Conservation (phyloP, 2,329 filamentous ascomycete species). For the Juglanconis oblonga region DNA sequence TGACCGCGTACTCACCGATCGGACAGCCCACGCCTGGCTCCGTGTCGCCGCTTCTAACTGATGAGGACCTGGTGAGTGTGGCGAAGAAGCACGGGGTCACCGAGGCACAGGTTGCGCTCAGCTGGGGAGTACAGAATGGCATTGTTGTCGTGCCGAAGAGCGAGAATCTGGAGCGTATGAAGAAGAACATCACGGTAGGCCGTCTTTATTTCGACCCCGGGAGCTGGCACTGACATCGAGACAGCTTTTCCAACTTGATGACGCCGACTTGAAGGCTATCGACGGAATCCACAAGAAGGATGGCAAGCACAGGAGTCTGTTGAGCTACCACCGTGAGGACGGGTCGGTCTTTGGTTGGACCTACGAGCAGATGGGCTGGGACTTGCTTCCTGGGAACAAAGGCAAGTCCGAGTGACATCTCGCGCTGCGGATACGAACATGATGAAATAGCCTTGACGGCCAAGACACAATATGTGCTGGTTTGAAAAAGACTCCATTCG, state of each 20-base stretch:
- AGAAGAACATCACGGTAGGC: slow-evolving; percentile 13
- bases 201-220: neutral
- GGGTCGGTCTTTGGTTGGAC: slow-evolving; percentile 12
- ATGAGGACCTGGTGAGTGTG: slow-evolving; percentile 22
- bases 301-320: slow-evolving; percentile 14
- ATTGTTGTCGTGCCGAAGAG: slow-evolving; percentile 17
- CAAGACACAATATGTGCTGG: neutral
- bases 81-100: slow-evolving; percentile 22
- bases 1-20: slow-evolving; percentile 61
- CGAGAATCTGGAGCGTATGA: slow-evolving; percentile 16
- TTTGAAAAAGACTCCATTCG: neutral
- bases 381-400: neutral
- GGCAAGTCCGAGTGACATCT: neutral
- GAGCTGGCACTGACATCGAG: neutral
- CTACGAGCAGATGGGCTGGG: slow-evolving; percentile 17
- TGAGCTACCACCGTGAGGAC: slow-evolving; percentile 3
- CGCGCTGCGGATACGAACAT: neutral
- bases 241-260: slow-evolving; percentile 11
- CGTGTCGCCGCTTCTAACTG: slow-evolving; percentile 15
- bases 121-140: slow-evolving; percentile 12
- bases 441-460: neutral
- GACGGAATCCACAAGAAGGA: slow-evolving; percentile 11
- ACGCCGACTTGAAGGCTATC: slow-evolving; percentile 9
- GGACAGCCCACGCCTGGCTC: slow-evolving; percentile 24
- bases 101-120: slow-evolving; percentile 12